Evolutionary conservation across 1,284 basidiomycete genomes (phyloP).

Genomic region (Exsudoporus floridanus): DNA sequence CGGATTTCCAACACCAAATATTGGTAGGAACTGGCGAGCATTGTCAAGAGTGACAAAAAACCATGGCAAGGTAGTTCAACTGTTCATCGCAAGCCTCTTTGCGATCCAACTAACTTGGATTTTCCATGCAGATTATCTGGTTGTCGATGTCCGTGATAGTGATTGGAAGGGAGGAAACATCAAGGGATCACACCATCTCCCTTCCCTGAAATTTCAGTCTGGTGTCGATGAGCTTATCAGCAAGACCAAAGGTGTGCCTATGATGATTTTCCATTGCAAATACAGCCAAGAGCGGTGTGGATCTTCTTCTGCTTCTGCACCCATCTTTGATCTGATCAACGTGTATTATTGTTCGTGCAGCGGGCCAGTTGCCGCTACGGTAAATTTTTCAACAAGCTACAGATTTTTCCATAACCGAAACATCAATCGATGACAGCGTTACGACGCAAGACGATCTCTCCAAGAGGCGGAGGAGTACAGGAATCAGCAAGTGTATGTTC

Average conservation of each 20-base stretch:
- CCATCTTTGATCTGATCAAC: constrained; percentile 2
- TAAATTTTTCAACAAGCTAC: constrained; percentile 32
- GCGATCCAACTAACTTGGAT: not conserved
- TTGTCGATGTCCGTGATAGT: constrained; percentile 78
- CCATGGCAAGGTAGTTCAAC: constrained; percentile 41
- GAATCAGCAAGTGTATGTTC: constrained; percentile 58
- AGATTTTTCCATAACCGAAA: constrained; percentile 1
- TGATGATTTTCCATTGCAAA: constrained; percentile 74
- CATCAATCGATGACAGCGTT: constrained; percentile 48
- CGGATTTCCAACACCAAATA: constrained; percentile 12
- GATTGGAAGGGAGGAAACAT: constrained; percentile 78
- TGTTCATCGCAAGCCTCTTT: not conserved
- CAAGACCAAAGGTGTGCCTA: constrained; percentile 58
- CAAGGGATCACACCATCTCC: constrained; percentile 57
- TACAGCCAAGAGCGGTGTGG: constrained; percentile 71
- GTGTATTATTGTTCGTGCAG: constrained; percentile 36
- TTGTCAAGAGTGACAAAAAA: constrained; percentile 64
- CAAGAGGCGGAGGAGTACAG: constrained; percentile 38
- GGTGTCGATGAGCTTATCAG: constrained; percentile 58
- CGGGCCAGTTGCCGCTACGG: constrained; percentile 72
- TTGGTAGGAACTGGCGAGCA: constrained; percentile 59
- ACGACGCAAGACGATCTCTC: constrained; percentile 55
- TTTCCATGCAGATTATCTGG: constrained; percentile 52
- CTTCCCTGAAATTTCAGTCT: constrained; percentile 57
- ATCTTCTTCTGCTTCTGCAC: not conserved